Percentiles rank a stretch among this genome's conserved stretches.
phyloP scores from a whole-genome alignment of 1,284 basidiomycete genomes.

The Leccinum pseudoinsigne region DNA sequence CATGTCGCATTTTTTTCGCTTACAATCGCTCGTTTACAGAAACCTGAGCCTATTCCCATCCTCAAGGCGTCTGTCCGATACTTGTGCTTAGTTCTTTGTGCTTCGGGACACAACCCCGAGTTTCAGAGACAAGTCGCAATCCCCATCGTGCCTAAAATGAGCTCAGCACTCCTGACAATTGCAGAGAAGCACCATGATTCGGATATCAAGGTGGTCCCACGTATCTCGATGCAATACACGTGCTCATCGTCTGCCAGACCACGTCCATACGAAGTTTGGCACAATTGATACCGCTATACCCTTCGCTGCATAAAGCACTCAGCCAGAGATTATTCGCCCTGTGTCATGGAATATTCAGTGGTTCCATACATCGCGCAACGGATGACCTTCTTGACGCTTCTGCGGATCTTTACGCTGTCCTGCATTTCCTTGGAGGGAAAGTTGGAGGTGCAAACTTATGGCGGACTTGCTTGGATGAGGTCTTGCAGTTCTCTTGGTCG shows the following conservation, averaged over 20 bases:
- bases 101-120: constrained; percentile 59
- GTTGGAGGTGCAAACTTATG: constrained; percentile 68
- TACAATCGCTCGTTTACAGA: constrained; percentile 43
- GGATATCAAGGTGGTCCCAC: constrained; percentile 45
- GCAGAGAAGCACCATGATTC: constrained; percentile 50
- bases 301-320: constrained; percentile 59
- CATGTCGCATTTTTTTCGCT: constrained; percentile 22
- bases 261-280: constrained; percentile 52
- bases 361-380: constrained; percentile 46
- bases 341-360: constrained; percentile 55
- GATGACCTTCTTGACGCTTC: constrained; percentile 48
- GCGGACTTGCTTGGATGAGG: constrained; percentile 72
- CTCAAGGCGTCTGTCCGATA: constrained; percentile 62
- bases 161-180: constrained; percentile 52
- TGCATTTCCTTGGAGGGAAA: constrained; percentile 75
- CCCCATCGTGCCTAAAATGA: constrained; percentile 73
- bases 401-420: constrained; percentile 54
- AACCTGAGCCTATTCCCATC: constrained; percentile 59
- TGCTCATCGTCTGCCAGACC: constrained; percentile 40
- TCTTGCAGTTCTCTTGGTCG: constrained; percentile 59
- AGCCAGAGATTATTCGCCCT: constrained; percentile 51
- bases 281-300: constrained; percentile 62
- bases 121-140: constrained; percentile 74
- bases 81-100: constrained; percentile 55
- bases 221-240: background rate